Base-by-base conservation (phyloP, 495 filamentous ascomycete species). In the Xylaria flabelliformis region DNA sequence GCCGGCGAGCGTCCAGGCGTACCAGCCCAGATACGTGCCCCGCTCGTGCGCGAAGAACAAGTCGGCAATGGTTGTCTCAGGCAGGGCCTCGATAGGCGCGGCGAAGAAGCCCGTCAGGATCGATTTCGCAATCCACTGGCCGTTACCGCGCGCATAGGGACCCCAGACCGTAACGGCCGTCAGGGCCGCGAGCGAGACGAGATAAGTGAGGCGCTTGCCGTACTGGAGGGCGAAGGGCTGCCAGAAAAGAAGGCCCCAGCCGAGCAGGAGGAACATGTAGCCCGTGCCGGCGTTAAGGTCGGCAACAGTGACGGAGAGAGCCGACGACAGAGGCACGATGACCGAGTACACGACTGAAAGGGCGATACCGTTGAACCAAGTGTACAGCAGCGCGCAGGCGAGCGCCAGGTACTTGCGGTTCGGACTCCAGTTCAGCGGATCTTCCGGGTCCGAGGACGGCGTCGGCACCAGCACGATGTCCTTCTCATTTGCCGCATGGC, bases 31-130 rank as follows among this genome's bases (percentile, higher is more conserved):
- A 74, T 90, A 91, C 8, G 85, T 86, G 17, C 89, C 90, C 26
- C 90, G 83, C 73, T 92, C 86, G 73, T 92, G 90, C 36, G 88
- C 88, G 76, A 92, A 92, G 75, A 89, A 91, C 79, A 91, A 83
- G 73, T 91, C 90, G 1, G 89, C 88, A 36, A 91, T 85, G 9
- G 82, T 85, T 19, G 88, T 89, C 76, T 91, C 90, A 7, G 85
- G 88, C 7, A 90, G 82, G 6, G 87, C 87, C 80, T 91, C 90
- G 44, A 92, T 88, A 0, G 90, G 90, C 17, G 90, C 89, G 15
- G 83, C 86, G 68, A 92, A 90, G 80, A 92, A 91, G 0, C 90
- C 90, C 42, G 85, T 83, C 9, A 91, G 67, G 34, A 91, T 81
- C 39, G 87, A 88, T 56, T 86, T 87, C n/a, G 85, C 89, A 29